Conservation (phyloP, 164 flowering plant genomes). For the Cinnamomum chago region DNA sequence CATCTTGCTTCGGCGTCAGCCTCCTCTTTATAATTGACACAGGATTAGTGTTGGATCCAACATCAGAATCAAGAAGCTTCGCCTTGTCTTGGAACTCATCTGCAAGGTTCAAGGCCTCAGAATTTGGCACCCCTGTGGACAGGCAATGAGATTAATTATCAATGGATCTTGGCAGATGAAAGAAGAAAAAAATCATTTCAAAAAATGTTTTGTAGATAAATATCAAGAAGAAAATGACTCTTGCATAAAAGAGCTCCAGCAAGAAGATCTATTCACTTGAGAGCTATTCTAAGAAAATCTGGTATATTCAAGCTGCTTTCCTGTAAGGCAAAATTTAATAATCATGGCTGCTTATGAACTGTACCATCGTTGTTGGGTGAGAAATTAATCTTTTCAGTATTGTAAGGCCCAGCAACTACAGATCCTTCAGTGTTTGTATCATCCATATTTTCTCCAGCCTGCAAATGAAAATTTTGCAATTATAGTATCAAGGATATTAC, state of each 20-base stretch:
- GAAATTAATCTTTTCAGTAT: background rate
- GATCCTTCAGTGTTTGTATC: background rate
- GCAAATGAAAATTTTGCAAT: background rate
- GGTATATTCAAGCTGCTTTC: no score
- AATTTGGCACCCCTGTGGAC: background rate
- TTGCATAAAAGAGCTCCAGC: no score
- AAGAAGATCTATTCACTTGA: background rate
- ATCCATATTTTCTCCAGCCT: background rate
- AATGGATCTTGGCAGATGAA: background rate
- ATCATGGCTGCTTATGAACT: background rate
- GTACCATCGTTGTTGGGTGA: background rate
- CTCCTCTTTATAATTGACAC: background rate
- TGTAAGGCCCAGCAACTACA: background rate
- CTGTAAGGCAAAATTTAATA: no score
- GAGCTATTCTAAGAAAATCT: no score
- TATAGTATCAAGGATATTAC: background rate
- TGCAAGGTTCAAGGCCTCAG: background rate
- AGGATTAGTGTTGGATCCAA: background rate
- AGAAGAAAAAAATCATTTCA: no score
- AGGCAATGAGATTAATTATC: background rate
- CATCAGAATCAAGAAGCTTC: background rate
- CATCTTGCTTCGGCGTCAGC: background rate
- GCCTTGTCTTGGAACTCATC: slow-evolving; percentile 7
- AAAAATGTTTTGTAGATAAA: no score
- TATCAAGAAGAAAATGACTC: no score